phyloP scores from a whole-genome alignment of 2,329 filamentous ascomycete species.

The Colletotrichum musae region DNA sequence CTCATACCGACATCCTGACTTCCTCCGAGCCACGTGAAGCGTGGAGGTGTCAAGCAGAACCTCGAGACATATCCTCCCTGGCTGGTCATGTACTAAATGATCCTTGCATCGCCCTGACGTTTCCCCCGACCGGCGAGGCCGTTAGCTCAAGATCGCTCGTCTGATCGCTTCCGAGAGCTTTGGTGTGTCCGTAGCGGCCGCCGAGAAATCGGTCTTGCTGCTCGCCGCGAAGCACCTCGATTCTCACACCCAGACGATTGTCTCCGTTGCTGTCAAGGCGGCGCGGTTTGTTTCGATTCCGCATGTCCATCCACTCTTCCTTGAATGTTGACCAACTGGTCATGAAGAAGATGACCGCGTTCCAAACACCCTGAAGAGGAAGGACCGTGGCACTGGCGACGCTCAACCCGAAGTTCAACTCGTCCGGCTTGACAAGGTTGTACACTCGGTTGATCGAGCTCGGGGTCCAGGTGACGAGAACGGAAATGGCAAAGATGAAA shows the following conservation, averaged over 20 bases:
- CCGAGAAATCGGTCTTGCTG: conserved; percentile 13
- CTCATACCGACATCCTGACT: conserved; percentile 16
- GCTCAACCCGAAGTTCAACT: conserved; percentile 75
- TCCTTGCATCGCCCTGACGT: conserved; percentile 30
- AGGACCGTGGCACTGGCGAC: conserved; percentile 80
- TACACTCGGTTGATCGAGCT: conserved; percentile 83
- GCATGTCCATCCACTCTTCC: conserved; percentile 47
- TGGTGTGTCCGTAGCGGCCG: conserved; percentile 26
- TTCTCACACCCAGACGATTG: conserved; percentile 15
- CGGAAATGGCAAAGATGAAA: conserved; percentile 72
- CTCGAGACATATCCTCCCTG: not conserved
- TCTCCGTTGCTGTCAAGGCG: conserved; percentile 31
- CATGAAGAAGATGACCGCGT: conserved; percentile 81
- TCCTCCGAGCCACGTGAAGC: not conserved
- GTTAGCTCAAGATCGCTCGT: conserved; percentile 39
- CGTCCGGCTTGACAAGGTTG: conserved; percentile 69
- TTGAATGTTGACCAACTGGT: conserved; percentile 68
- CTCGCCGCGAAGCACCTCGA: conserved; percentile 14
- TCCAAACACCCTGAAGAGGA: conserved; percentile 86
- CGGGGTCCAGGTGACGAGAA: conserved; percentile 74
- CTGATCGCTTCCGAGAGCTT: conserved; percentile 37
- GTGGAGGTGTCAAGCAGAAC: not conserved
- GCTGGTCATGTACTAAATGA: conserved; percentile 33
- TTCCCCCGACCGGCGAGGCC: conserved; percentile 11
- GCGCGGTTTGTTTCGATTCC: conserved; percentile 4